These are phyloP conservation scores for Escovopsis sp. DNA, from an alignment of 2,329 filamentous ascomycete genomes.

Conservation along the genomic window DNA sequence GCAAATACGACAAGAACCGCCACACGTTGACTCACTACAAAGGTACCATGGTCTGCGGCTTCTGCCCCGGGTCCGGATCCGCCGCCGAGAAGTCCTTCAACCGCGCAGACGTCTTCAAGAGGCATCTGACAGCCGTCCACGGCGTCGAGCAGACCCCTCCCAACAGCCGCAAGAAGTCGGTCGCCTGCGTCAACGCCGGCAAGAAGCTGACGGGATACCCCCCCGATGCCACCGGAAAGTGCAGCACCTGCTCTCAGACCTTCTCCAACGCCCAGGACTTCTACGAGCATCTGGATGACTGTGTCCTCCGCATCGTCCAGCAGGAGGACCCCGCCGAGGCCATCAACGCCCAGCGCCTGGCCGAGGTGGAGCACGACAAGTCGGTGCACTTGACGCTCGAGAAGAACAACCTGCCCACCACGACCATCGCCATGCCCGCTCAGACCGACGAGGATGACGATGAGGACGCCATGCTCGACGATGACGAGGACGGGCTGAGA, in stretches of 20 bases:
- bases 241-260: conserved; percentile 81
- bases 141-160: conserved; percentile 86
- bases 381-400: conserved; percentile 48
- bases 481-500: conserved; percentile 30
- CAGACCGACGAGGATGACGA: conserved; percentile 38
- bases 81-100: conserved; percentile 92
- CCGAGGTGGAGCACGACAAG: conserved; percentile 49
- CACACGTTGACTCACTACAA: conserved; percentile 95
- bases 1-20: conserved; percentile 93
- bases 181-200: conserved; percentile 21
- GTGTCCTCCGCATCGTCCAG: conserved; percentile 56
- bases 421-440: conserved; percentile 22
- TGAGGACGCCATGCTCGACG: conserved; percentile 36
- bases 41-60: conserved; percentile 92
- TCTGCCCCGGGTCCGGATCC: conserved; percentile 80
- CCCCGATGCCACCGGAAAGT: conserved; percentile 77
- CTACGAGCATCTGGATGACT: conserved; percentile 87
- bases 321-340: conserved; percentile 56
- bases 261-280: conserved; percentile 94
- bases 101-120: conserved; percentile 89
- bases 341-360: conserved; percentile 52
- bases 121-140: conserved; percentile 80
- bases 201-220: conserved; percentile 60
- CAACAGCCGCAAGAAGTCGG: conserved; percentile 67
- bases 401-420: conserved; percentile 43